These are phyloP conservation scores for Cryphonectria japonica DNA, from an alignment of 2,329 filamentous ascomycete genomes.

Conservation along the genomic window DNA sequence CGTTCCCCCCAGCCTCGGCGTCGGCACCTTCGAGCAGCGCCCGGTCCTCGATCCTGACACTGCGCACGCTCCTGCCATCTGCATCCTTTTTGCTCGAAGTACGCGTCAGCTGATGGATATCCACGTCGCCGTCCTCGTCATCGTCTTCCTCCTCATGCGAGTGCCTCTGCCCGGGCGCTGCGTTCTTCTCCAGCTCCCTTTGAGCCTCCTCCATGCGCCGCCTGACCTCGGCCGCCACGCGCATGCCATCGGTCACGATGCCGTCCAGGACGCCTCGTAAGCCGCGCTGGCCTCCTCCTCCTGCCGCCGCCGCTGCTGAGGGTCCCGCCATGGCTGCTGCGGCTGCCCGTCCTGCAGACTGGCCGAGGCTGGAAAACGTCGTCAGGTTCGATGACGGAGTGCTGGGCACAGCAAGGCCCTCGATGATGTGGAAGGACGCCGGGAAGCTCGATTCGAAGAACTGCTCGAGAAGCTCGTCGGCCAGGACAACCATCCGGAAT, in stretches of 20 bases:
- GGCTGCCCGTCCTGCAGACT: slow-evolving; percentile 51
- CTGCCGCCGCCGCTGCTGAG: slow-evolving; percentile 46
- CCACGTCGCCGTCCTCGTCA: slow-evolving; percentile 65
- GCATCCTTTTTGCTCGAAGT: slow-evolving; percentile 57
- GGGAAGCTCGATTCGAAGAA: slow-evolving; percentile 98
- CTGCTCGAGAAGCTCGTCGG: slow-evolving; percentile 91
- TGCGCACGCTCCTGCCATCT: slow-evolving; percentile 66
- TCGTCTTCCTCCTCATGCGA: slow-evolving; percentile 68
- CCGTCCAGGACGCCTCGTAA: slow-evolving; percentile 93
- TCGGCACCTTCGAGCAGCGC: slow-evolving; percentile 77
- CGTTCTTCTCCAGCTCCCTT: slow-evolving; percentile 84
- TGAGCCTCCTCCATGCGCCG: slow-evolving; percentile 96
- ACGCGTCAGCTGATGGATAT: slow-evolving; percentile 32
- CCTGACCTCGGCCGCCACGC: slow-evolving; percentile 89
- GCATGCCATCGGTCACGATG: slow-evolving; percentile 96
- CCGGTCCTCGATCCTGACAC: slow-evolving; percentile 68
- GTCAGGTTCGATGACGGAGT: slow-evolving; percentile 73
- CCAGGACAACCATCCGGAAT: slow-evolving; percentile 97
- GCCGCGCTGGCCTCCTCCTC: slow-evolving; percentile 64
- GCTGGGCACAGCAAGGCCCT: slow-evolving; percentile 52
- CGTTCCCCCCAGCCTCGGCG: slow-evolving; percentile 60
- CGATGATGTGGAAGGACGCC: slow-evolving; percentile 85
- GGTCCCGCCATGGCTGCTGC: slow-evolving; percentile 45
- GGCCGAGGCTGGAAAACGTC: slow-evolving; percentile 77
- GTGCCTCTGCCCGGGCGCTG: slow-evolving; percentile 59